These are phyloP conservation scores for Stromatinia cepivora DNA, from an alignment of 2,329 filamentous ascomycete species.

Conservation along the genomic window DNA sequence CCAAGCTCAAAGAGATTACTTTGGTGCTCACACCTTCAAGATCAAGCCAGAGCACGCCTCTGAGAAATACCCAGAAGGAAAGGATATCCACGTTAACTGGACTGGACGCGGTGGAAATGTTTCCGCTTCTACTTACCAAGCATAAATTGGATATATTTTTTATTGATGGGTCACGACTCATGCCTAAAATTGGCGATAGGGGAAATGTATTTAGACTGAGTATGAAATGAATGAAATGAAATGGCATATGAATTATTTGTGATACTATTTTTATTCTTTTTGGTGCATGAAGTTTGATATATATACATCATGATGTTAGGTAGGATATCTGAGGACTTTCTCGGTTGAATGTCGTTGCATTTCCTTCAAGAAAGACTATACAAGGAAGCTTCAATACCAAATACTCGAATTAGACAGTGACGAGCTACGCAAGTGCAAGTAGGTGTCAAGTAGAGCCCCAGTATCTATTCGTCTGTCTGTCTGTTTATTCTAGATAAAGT, in stretches of 20 bases:
- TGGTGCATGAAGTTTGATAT: not conserved
- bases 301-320: not conserved
- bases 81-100: slow-evolving; percentile 99
- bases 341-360: too few species aligned
- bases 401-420: too few species aligned
- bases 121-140: slow-evolving; percentile 95
- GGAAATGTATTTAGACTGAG: slow-evolving; percentile 21
- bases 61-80: slow-evolving; percentile 77
- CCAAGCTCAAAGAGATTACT: slow-evolving; percentile 99
- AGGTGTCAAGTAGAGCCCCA: too few species aligned
- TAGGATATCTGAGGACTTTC: too few species aligned
- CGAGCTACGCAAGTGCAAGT: too few species aligned
- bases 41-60: slow-evolving; percentile 79
- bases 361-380: too few species aligned
- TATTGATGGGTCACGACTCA: not conserved
- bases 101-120: slow-evolving; percentile 97
- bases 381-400: too few species aligned
- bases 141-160: slow-evolving; percentile 54
- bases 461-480: too few species aligned
- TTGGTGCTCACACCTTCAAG: slow-evolving; percentile 88
- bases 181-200: slow-evolving; percentile 15
- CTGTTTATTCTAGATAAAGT: too few species aligned
- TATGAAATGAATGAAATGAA: slow-evolving; percentile 20
- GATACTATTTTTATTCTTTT: not conserved
- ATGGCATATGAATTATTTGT: slow-evolving; percentile 12